Base-by-base conservation (phyloP, 2,329 filamentous ascomycete species). In the Alternaria hordeiaustralica region DNA sequence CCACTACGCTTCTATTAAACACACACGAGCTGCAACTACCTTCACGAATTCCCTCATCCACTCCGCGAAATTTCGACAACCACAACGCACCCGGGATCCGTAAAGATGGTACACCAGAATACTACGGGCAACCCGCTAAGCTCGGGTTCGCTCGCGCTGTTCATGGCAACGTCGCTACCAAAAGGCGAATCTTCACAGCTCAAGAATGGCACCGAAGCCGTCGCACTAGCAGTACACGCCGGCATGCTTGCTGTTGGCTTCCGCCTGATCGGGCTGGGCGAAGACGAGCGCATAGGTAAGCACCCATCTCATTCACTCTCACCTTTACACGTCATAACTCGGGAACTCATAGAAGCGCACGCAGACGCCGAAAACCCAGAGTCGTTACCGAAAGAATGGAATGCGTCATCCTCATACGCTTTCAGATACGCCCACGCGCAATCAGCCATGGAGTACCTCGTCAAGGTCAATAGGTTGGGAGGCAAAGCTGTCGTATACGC, bases 381-480 rank as follows among this genome's bases (percentile, higher is more conserved):
- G 9, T 85, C 89, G 30, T 85, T 98, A 3, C 92, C 93, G 0
- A 62, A 86, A 15, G 87, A 89, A 81, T 98, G 96, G 96, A 97
- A 97, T 79, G 84, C 88, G 61, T 88, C 88, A 65, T 89, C 89
- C 13, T 84, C 84, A 50, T 91, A 93, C 77, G 88, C 90, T 60
- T 97, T 98, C 80, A 88, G 94, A 67, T 98, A 98, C 82, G 88
- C 89, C 4, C 94, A 97, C 79, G 85, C 88, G 23, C 92, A 97
- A 77, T 97, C 93, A 0, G 90, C 93, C 15, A 92, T 94, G 87
- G 88, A 90, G 63, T 97, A 92, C 76, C 85, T 97, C 26, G 79
- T 97, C 70, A 95, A 94, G 77, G 82, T 97, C 66, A 93, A 91
- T 78, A 88, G 93, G 57, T 86, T 97, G 72, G 94, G 94, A 46